Evolutionary conservation across 2,329 filamentous ascomycete species (phyloP), one percentile per base, ranked within the genome.

Genomic region (Ceratocystis destructans): DNA sequence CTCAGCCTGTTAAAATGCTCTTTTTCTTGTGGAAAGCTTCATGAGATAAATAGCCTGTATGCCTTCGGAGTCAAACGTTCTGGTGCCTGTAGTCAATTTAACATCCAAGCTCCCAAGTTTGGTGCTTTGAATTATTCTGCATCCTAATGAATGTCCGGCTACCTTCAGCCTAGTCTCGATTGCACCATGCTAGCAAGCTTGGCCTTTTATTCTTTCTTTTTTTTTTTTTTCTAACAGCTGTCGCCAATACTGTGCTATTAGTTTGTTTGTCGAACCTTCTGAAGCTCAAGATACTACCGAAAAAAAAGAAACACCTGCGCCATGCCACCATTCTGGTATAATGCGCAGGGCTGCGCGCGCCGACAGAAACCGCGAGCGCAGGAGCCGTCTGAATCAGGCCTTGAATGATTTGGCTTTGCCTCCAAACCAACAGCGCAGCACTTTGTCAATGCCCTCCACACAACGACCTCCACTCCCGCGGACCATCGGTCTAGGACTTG

Each of bases 211-310:
- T 37, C 10, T 37, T 12, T 12, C 3, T 41, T 0, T 12, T 12
- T 10, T 12, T 12, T 1, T 25, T 6, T 57, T 57, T 31, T 17
- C 53, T 57, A 57, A 57, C 53, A 33, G 15, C 20, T 25, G 20
- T n/a, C 25, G 20, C 33, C 1, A 59, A 8, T 37, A 15, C 12
- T 59, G 15, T 10, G 28, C 17, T 59, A 37, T 59, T 59, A 59
- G 55, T 59, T 17, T 59, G 6, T 59, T 59, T 59, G 55, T 59
- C 31, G 55, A 59, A 37, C 55, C 55, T n/a, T 33, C 25, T 59
- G 55, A 59, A 59, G 28, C 28, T 25, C 55, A 59, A 37, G 55
- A 28, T n/a, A 4, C 55, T 28, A 37, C 55, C 15, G 55, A 59
- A n/a, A 28, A 59, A 25, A 59, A 59, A 37, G 55, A 59, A 59